Evolutionary conservation across 1,284 basidiomycete genomes (phyloP).

Genomic region (Pulchroboletus neoregius): DNA sequence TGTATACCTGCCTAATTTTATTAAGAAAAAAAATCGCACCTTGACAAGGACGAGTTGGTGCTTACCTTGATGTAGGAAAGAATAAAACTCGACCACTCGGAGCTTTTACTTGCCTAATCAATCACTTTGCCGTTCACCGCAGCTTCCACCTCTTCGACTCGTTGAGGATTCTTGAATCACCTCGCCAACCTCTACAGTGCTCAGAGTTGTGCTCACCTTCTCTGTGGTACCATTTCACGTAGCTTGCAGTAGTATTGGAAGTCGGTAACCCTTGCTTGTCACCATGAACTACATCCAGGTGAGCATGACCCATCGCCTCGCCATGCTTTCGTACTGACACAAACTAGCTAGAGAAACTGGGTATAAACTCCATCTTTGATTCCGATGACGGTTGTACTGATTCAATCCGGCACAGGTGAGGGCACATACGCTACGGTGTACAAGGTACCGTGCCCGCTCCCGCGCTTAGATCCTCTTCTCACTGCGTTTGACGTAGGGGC

Average conservation of each 20-base stretch:
- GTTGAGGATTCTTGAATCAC: not conserved
- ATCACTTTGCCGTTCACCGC: constrained; percentile 6
- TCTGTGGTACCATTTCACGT: constrained; percentile 4
- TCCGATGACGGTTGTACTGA: constrained; percentile 9
- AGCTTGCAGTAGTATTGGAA: constrained; percentile 7
- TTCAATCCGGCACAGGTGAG: constrained; percentile 49
- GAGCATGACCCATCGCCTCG: constrained; percentile 2
- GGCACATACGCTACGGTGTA: constrained; percentile 89
- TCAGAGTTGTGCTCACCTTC: not conserved
- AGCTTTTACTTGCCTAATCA: constrained; percentile 17
- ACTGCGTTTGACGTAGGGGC: constrained; percentile 51
- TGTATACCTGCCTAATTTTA: not conserved
- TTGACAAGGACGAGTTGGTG: not conserved
- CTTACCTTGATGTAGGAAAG: constrained; percentile 11
- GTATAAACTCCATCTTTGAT: constrained; percentile 14
- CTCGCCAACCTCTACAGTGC: constrained; percentile 1
- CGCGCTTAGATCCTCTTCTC: constrained; percentile 1
- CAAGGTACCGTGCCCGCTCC: constrained; percentile 54
- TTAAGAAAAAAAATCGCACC: not conserved
- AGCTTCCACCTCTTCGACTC: not conserved
- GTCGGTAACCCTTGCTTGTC: not conserved
- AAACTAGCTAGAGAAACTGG: constrained; percentile 33
- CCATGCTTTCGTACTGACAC: constrained; percentile 12
- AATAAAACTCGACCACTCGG: too few species aligned
- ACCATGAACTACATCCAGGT: constrained; percentile 36